phyloP scores from a whole-genome alignment of 1,139 yeast species.

The Taiozyma sp. region DNA sequence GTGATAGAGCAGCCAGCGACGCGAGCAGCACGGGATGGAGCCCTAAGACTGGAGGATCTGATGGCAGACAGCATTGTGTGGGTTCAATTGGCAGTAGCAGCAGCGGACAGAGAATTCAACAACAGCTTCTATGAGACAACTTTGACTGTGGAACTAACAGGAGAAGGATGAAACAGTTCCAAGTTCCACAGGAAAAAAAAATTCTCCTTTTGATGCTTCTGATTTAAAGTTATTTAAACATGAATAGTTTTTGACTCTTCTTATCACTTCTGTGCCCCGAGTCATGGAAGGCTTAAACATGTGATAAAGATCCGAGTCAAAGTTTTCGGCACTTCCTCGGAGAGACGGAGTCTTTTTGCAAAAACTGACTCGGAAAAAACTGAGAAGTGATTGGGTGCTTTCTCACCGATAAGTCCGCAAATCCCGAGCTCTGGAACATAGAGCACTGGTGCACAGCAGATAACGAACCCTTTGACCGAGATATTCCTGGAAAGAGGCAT shows the following conservation, averaged over 20 bases:
- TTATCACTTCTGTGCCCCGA: background rate
- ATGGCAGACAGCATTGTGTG: background rate
- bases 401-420: too few relatives aligned
- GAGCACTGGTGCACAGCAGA: conserved; percentile 53
- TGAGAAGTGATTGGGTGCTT: too few relatives aligned
- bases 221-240: background rate
- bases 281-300: background rate
- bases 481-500: conserved; percentile 34
- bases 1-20: background rate
- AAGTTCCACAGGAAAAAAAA: background rate
- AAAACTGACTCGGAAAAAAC: background rate
- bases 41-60: background rate
- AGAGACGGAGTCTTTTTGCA: background rate
- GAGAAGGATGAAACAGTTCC: background rate
- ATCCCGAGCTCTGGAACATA: conserved; percentile 22
- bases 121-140: background rate
- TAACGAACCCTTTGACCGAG: conserved; percentile 42
- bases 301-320: background rate
- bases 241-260: background rate
- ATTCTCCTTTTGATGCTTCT: background rate
- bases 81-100: background rate
- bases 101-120: background rate
- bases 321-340: background rate
- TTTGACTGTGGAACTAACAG: too few relatives aligned
- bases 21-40: background rate